Conservation (phyloP, 2,329 filamentous ascomycete genomes). For the Xenoacremonium recifei region DNA sequence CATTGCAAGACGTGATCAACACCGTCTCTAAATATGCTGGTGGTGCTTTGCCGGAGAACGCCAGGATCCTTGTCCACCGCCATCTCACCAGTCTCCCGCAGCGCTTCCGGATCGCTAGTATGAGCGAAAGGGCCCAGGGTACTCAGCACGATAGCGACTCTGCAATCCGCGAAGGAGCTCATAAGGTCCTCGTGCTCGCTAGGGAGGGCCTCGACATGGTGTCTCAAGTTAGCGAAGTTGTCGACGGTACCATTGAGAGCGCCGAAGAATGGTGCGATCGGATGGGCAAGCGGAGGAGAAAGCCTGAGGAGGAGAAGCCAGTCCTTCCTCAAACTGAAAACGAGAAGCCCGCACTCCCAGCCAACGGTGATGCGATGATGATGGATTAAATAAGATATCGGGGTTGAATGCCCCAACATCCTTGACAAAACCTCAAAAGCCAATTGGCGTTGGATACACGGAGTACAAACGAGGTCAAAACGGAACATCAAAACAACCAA, state of each 20-base stretch:
- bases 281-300: conserved; percentile 50
- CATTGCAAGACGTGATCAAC: conserved; percentile 77
- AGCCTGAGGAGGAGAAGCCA: conserved; percentile 27
- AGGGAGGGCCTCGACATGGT: conserved; percentile 94
- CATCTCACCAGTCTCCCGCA: conserved; percentile 84
- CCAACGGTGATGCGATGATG: conserved; percentile 29
- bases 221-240: conserved; percentile 80
- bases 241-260: conserved; percentile 85
- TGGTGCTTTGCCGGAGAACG: conserved; percentile 88
- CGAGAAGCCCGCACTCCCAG: too few relatives aligned
- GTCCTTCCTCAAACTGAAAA: conserved; percentile 24
- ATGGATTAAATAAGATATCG: too few relatives aligned
- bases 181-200: conserved; percentile 80
- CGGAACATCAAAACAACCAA: too few relatives aligned
- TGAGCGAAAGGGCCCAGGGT: conserved; percentile 31
- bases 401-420: too few relatives aligned
- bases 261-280: conserved; percentile 90
- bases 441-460: too few relatives aligned
- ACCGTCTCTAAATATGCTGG: conserved; percentile 88
- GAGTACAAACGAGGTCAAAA: too few relatives aligned
- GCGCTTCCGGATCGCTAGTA: conserved; percentile 73
- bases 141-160: conserved; percentile 35
- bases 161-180: conserved; percentile 55
- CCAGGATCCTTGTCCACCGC: conserved; percentile 74
- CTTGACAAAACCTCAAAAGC: too few relatives aligned